These are phyloP conservation scores for Metarhizium rileyi DNA, from an alignment of 2,329 filamentous ascomycete genomes.

Conservation along the genomic window DNA sequence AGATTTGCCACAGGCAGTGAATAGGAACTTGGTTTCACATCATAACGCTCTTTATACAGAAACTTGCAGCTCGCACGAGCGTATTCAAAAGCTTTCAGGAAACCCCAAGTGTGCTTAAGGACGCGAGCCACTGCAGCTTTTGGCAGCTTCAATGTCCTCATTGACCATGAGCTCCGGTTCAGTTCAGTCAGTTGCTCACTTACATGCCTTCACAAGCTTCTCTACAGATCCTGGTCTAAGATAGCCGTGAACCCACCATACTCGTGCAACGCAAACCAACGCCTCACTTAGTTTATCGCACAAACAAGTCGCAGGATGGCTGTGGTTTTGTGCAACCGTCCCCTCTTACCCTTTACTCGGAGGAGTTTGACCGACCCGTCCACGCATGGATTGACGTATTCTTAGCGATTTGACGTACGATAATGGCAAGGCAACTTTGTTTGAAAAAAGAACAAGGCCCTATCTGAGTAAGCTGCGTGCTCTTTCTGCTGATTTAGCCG, in stretches of 20 bases:
- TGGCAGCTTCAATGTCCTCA: no score
- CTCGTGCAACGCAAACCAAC: not conserved
- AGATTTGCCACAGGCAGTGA: not conserved
- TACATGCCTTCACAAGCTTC: not conserved
- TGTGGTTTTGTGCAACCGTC: not conserved
- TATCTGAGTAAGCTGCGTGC: no score
- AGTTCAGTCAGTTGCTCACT: not conserved
- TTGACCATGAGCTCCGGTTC: not conserved
- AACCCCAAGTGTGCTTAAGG: no score
- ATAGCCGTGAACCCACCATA: not conserved
- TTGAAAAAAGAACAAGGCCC: no score
- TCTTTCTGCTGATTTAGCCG: no score
- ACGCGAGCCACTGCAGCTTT: not conserved
- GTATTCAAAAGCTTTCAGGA: no score
- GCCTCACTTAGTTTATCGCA: not conserved
- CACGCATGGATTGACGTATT: no score
- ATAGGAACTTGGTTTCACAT: no score
- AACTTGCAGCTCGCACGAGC: no score
- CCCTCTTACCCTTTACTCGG: not conserved
- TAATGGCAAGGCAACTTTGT: no score
- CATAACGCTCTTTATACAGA: no score
- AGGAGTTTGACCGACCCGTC: not conserved
- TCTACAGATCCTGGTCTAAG: not conserved
- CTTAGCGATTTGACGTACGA: no score
- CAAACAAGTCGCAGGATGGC: not conserved